Conservation (phyloP, 208 protist species). For the Leishmania tarentolae region DNA sequence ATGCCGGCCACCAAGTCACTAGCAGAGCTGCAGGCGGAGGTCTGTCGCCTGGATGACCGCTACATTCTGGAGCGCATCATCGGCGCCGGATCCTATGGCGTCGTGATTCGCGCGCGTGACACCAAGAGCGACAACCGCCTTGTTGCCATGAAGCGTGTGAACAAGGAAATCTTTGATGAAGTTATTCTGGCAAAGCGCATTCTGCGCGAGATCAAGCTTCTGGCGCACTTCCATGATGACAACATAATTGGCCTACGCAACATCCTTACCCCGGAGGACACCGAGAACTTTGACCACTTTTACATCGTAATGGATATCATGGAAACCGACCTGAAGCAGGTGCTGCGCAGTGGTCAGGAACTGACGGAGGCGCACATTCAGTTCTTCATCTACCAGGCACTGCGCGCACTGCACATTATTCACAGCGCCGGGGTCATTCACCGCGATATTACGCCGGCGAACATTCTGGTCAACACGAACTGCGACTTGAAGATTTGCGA, state of each 20-base stretch:
- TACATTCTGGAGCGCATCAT: conserved; percentile 92
- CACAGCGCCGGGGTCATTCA: conserved; percentile 96
- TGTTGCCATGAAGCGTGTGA: conserved; percentile 95
- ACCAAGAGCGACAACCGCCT: conserved; percentile 62
- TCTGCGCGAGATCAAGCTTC: conserved; percentile 95
- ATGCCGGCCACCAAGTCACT: conserved; percentile 50
- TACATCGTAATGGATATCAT: conserved; percentile 97
- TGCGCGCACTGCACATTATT: conserved; percentile 94
- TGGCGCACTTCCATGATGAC: conserved; percentile 89
- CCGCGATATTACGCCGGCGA: conserved; percentile 96
- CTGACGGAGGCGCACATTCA: conserved; percentile 94
- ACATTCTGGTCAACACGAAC: conserved; percentile 97
- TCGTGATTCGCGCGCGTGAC: conserved; percentile 88
- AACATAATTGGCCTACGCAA: conserved; percentile 92
- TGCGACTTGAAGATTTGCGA: conserved; percentile 97
- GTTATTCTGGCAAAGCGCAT: conserved; percentile 93
- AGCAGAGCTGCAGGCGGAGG: conserved; percentile 80
- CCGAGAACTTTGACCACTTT: conserved; percentile 84
- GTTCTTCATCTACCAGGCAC: conserved; percentile 97
- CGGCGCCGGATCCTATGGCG: conserved; percentile 90
- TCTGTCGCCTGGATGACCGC: conserved; percentile 74
- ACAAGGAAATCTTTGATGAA: conserved; percentile 95
- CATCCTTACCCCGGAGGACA: conserved; percentile 76
- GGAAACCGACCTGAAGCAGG: conserved; percentile 96
- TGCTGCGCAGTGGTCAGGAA: conserved; percentile 91